Conservation (phyloP, 192 early-diverging fungal species). For the Backusella morwellensis region DNA sequence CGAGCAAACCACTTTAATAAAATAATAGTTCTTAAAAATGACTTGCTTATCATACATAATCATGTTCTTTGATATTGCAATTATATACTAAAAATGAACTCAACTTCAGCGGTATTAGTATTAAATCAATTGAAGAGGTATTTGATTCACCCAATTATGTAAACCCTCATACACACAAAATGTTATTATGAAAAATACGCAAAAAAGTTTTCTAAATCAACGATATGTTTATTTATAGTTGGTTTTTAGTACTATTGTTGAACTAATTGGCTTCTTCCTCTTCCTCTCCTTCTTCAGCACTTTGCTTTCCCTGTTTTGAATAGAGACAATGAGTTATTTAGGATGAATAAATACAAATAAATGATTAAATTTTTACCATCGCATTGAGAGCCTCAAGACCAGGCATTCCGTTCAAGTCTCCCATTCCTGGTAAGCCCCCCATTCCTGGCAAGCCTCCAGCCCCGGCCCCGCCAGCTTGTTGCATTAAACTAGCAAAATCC, state of each 20-base stretch:
- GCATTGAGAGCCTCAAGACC: background rate
- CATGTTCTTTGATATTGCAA: no score
- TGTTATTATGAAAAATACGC: background rate
- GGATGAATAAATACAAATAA: background rate
- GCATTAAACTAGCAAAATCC: constrained; percentile 66
- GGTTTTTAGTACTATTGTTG: background rate
- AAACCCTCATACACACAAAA: no score
- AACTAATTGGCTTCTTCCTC: background rate
- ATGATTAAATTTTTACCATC: background rate
- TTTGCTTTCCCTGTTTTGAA: background rate
- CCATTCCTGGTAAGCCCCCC: constrained; percentile 9
- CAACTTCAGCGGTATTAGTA: no score
- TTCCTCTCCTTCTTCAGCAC: background rate
- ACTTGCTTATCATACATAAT: no score
- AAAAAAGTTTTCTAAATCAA: background rate
- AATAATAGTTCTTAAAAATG: no score
- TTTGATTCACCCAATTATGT: no score
- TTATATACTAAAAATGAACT: no score
- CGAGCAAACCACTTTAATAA: no score
- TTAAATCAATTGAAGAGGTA: no score
- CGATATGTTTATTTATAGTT: background rate
- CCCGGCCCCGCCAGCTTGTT: constrained; percentile 35
- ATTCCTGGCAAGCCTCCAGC: constrained; percentile 11
- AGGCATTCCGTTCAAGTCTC: background rate
- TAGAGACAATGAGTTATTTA: background rate